Evolutionary conservation across 352 stramenopile species (phyloP).

Genomic region (Pythium inflatum): DNA sequence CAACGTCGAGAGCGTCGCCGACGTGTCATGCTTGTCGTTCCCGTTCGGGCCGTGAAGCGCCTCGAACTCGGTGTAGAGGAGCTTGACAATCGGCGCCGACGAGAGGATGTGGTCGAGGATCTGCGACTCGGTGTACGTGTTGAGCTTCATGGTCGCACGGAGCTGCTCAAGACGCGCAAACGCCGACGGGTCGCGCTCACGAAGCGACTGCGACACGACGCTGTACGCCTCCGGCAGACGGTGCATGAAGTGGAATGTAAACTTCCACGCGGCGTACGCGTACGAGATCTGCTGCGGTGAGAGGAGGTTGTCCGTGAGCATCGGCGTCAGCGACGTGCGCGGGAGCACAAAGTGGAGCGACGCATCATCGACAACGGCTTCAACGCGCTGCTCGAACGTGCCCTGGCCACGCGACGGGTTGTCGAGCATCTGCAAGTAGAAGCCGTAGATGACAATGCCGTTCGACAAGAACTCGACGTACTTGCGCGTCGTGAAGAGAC

Average conservation of each 20-base stretch:
- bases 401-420: slow-evolving; percentile 51
- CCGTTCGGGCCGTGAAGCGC: slow-evolving; percentile 60
- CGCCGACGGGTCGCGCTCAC: slow-evolving; percentile 71
- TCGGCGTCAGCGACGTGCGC: slow-evolving; percentile 81
- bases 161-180: slow-evolving; percentile 81
- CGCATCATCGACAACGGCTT: slow-evolving; percentile 65
- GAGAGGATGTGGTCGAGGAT: slow-evolving; percentile 87
- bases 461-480: slow-evolving; percentile 88
- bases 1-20: slow-evolving; percentile 63
- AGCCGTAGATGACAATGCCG: slow-evolving; percentile 82
- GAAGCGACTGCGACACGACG: slow-evolving; percentile 78
- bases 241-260: slow-evolving; percentile 89
- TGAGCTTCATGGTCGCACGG: slow-evolving; percentile 83
- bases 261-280: slow-evolving; percentile 87
- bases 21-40: slow-evolving; percentile 46
- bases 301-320: slow-evolving; percentile 77
- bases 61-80: slow-evolving; percentile 82
- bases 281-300: slow-evolving; percentile 83
- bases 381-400: slow-evolving; percentile 71
- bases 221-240: slow-evolving; percentile 80
- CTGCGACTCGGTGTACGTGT: slow-evolving; percentile 87
- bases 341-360: slow-evolving; percentile 86
- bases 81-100: slow-evolving; percentile 69
- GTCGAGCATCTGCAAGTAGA: slow-evolving; percentile 82
- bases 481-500: slow-evolving; percentile 82